These are phyloP conservation scores for Leccinum sublutescens DNA, from an alignment of 768 basidiomycete genomes.

Conservation along the genomic window DNA sequence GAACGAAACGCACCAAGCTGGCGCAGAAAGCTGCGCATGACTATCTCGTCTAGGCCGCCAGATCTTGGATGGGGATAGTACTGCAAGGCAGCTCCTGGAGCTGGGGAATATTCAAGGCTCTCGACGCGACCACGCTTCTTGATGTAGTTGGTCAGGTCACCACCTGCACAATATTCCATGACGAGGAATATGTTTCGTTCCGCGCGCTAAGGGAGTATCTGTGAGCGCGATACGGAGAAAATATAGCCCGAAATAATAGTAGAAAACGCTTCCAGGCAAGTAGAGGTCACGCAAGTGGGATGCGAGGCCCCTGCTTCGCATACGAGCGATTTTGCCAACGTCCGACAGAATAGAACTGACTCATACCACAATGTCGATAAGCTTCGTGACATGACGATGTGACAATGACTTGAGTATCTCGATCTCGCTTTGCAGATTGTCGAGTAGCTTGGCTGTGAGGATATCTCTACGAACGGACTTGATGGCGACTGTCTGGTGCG, in stretches of 20 bases:
- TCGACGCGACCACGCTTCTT: conserved; percentile 95
- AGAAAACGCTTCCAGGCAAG: background rate
- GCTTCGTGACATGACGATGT: conserved; percentile 88
- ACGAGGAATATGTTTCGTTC: conserved; percentile 87
- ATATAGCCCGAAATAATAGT: background rate
- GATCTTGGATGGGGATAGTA: conserved; percentile 91
- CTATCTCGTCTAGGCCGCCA: conserved; percentile 88
- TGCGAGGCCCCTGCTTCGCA: background rate
- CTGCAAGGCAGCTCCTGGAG: conserved; percentile 63
- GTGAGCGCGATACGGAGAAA: conserved; percentile 10
- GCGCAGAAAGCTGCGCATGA: conserved; percentile 87
- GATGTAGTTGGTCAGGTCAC: conserved; percentile 95
- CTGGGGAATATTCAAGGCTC: conserved; percentile 77
- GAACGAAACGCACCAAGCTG: conserved; percentile 65
- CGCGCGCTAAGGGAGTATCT: conserved; percentile 47
- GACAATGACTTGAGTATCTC: conserved; percentile 92
- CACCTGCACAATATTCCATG: conserved; percentile 96
- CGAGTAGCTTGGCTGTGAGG: conserved; percentile 87
- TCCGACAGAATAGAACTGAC: conserved; percentile 3
- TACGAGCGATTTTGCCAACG: conserved; percentile 1
- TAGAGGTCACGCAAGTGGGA: background rate
- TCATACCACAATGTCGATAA: conserved; percentile 89
- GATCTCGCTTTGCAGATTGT: conserved; percentile 98
- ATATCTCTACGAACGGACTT: conserved; percentile 90
- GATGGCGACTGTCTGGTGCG: conserved; percentile 79